These are phyloP conservation scores for Fereydounia khargensis DNA, from an alignment of 1,284 basidiomycete species.

Conservation along the genomic window DNA sequence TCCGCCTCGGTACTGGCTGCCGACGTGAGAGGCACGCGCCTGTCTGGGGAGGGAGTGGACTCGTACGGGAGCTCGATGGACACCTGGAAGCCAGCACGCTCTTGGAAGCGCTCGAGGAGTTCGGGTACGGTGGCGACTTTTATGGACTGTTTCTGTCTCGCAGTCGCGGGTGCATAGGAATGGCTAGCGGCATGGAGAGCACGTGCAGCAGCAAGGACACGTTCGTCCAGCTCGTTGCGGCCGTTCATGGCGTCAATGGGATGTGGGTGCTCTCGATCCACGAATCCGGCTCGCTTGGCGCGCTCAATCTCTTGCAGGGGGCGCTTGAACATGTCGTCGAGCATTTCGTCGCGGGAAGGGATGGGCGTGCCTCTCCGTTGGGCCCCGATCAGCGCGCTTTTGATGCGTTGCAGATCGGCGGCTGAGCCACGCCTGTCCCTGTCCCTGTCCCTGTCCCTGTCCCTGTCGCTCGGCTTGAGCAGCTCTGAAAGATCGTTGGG, in stretches of 20 bases:
- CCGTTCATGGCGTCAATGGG: conserved; percentile 42
- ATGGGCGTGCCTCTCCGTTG: conserved; percentile 26
- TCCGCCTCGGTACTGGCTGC: conserved; percentile 37
- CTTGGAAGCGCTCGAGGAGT: conserved; percentile 18
- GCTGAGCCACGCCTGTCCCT: not conserved
- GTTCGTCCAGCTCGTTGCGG: conserved; percentile 45
- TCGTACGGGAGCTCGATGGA: conserved; percentile 53
- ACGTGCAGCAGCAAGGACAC: conserved; percentile 35
- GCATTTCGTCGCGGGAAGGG: conserved; percentile 31
- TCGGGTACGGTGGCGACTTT: conserved; percentile 11
- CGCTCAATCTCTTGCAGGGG: conserved; percentile 28
- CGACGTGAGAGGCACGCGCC: conserved; percentile 37
- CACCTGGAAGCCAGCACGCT: conserved; percentile 31
- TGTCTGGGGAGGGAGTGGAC: conserved; percentile 24
- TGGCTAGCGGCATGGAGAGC: conserved; percentile 19
- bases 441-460: conserved; percentile 3
- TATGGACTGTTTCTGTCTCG: not conserved
- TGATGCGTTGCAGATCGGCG: conserved; percentile 29
- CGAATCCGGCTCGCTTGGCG: conserved; percentile 4
- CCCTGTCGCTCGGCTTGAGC: conserved; percentile 10
- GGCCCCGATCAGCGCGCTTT: conserved; percentile 25
- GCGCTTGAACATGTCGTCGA: conserved; percentile 33
- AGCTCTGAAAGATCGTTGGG: conserved; percentile 40
- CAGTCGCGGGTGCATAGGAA: conserved; percentile 1
- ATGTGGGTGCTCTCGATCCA: conserved; percentile 42